phyloP scores from a whole-genome alignment of 345 rosid species.

The Eucalyptus erythrocorys region DNA sequence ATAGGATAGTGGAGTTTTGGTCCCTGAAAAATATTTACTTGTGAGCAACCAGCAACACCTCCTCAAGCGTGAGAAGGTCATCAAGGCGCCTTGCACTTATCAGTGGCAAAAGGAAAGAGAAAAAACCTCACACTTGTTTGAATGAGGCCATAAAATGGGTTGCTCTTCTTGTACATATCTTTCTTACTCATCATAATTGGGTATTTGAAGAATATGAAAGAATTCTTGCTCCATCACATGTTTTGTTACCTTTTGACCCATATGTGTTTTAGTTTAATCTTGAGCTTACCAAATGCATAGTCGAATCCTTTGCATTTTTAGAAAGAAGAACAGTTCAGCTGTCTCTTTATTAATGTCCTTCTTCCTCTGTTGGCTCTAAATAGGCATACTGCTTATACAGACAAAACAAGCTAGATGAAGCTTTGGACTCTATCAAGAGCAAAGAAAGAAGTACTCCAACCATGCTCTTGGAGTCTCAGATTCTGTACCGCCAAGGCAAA shows the following conservation, averaged over 20 bases:
- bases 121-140: neutral
- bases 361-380: neutral
- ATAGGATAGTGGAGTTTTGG: neutral
- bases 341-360: neutral
- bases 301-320: neutral
- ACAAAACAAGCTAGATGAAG: conserved; percentile 76
- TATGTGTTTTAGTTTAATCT: neutral
- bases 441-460: conserved; percentile 39
- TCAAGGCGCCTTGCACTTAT: neutral
- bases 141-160: neutral
- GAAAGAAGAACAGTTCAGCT: neutral
- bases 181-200: neutral
- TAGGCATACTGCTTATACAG: conserved; percentile 96
- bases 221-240: neutral
- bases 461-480: conserved; percentile 77
- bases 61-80: neutral
- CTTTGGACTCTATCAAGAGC: conserved; percentile 39
- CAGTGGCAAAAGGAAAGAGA: neutral
- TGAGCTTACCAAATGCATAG: neutral
- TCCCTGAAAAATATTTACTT: neutral
- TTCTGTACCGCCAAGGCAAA: conserved; percentile 67
- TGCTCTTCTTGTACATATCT: neutral
- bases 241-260: neutral
- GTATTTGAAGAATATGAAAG: neutral
- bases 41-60: neutral